Percentiles rank a stretch among this genome's conserved stretches.
These are phyloP conservation scores for Rubus idaeus DNA, from an alignment of 306 rosid genomes.

Conservation along the genomic window DNA sequence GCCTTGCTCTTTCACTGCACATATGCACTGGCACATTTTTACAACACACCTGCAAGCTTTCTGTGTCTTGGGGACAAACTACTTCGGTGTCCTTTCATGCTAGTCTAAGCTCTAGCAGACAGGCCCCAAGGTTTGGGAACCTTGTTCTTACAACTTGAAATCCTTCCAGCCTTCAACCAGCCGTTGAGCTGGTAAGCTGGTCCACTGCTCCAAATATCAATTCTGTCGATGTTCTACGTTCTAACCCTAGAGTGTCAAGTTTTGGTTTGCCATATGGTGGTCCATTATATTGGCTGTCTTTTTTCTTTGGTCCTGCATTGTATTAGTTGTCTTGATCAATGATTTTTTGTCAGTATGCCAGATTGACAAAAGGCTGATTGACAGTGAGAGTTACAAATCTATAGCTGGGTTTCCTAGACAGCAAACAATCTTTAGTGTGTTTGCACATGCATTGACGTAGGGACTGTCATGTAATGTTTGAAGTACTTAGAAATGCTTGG, in stretches of 20 bases:
- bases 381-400: constrained; percentile 18
- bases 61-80: constrained; percentile 22
- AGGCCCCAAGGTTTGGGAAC: constrained; percentile 26
- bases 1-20: constrained; percentile 6
- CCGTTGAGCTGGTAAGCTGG: constrained; percentile 47
- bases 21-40: not conserved
- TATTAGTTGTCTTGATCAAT: constrained; percentile 32
- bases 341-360: constrained; percentile 34
- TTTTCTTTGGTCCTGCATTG: constrained; percentile 1
- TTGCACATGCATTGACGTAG: constrained; percentile 21
- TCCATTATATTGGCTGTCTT: constrained; percentile 31
- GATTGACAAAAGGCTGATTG: constrained; percentile 12
- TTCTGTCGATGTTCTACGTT: constrained; percentile 23
- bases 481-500: not conserved
- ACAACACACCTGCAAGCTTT: constrained; percentile 12
- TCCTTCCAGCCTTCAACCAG: constrained; percentile 36
- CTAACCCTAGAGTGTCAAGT: constrained; percentile 17
- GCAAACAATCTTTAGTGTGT: constrained; percentile 13
- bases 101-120: constrained; percentile 27
- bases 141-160: constrained; percentile 25
- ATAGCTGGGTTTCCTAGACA: constrained; percentile 25
- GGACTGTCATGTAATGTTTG: constrained; percentile 6
- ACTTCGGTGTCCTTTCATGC: constrained; percentile 33
- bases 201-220: constrained; percentile 41
- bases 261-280: constrained; percentile 30